These are phyloP conservation scores for Yarrowia alimentaria DNA, from an alignment of 805 yeast genomes.

Conservation along the genomic window DNA sequence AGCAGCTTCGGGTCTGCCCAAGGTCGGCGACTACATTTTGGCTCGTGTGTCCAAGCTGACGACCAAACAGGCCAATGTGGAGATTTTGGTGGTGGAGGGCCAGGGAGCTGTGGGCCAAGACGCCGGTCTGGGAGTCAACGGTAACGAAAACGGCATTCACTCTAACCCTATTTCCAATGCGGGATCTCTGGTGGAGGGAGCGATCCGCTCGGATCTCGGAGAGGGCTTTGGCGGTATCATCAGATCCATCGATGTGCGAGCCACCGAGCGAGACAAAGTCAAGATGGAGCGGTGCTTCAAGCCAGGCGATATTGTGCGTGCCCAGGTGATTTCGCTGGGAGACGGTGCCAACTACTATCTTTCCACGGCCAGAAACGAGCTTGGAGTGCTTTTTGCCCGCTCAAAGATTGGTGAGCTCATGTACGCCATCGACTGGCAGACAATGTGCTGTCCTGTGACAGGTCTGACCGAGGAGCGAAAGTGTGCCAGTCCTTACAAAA, in stretches of 20 bases:
- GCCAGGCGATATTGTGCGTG: constrained; percentile 92
- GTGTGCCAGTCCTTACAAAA: constrained; percentile 77
- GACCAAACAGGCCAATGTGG: constrained; percentile 70
- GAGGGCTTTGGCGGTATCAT: constrained; percentile 86
- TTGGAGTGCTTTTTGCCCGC: constrained; percentile 89
- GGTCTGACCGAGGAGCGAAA: constrained; percentile 79
- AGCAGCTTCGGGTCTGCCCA: constrained; percentile 52
- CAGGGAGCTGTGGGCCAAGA: constrained; percentile 56
- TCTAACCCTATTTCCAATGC: constrained; percentile 36
- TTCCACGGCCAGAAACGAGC: constrained; percentile 82
- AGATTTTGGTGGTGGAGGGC: constrained; percentile 68
- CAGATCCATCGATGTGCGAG: constrained; percentile 82
- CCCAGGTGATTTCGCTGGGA: constrained; percentile 77
- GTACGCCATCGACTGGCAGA: constrained; percentile 94
- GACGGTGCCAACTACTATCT: constrained; percentile 91
- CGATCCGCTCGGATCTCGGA: constrained; percentile 57
- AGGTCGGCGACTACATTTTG: constrained; percentile 79
- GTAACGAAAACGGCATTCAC: constrained; percentile 39
- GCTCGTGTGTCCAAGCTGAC: constrained; percentile 69
- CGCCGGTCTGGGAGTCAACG: constrained; percentile 64
- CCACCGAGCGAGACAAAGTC: constrained; percentile 87
- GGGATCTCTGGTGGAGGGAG: constrained; percentile 28
- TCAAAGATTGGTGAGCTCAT: constrained; percentile 69
- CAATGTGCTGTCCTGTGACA: constrained; percentile 75
- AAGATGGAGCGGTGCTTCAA: constrained; percentile 72